Conservation (phyloP, 2,329 filamentous ascomycete species). For the Parafenestella ontariensis region DNA sequence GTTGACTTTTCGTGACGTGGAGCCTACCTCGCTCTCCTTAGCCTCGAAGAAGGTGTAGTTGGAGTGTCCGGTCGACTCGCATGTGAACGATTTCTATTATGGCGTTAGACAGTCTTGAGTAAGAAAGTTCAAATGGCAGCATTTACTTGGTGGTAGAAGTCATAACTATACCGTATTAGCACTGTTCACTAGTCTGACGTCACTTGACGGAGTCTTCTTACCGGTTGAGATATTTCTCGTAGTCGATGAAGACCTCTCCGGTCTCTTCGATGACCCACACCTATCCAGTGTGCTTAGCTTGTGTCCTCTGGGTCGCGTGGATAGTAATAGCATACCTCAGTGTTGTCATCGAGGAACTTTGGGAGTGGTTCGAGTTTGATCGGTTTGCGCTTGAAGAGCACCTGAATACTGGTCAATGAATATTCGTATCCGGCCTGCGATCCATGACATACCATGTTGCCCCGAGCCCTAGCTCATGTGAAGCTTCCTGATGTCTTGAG, state of each 20-base stretch:
- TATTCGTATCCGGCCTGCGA: slow-evolving; percentile 2
- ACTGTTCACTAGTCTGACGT: slow-evolving; percentile 24
- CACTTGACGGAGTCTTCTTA: slow-evolving; percentile 55
- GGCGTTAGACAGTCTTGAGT: slow-evolving; percentile 26
- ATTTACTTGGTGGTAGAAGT: slow-evolving; percentile 89
- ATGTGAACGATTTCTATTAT: slow-evolving; percentile 82
- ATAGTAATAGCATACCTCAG: slow-evolving; percentile 68
- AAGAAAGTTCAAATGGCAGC: neutral
- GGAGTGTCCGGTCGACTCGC: slow-evolving; percentile 93
- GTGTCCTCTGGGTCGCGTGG: slow-evolving; percentile 16
- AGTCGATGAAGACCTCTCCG: slow-evolving; percentile 85
- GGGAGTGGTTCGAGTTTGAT: slow-evolving; percentile 80
- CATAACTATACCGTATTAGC: slow-evolving; percentile 66
- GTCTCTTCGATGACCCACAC: slow-evolving; percentile 92
- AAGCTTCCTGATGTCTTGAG: slow-evolving; percentile 24
- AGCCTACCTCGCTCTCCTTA: slow-evolving; percentile 83
- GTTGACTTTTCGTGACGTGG: slow-evolving; percentile 28
- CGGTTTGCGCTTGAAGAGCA: slow-evolving; percentile 94
- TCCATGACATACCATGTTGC: slow-evolving; percentile 44
- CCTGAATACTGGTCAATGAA: slow-evolving; percentile 61
- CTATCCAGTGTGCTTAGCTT: slow-evolving; percentile 58
- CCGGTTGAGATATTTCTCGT: slow-evolving; percentile 87
- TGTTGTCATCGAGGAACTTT: slow-evolving; percentile 77
- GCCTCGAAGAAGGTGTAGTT: slow-evolving; percentile 92
- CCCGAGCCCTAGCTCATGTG: slow-evolving; percentile 37